These are phyloP conservation scores for Adiantum capillusveneris DNA, from an alignment of 75 land plant genomes.

Conservation along the genomic window DNA sequence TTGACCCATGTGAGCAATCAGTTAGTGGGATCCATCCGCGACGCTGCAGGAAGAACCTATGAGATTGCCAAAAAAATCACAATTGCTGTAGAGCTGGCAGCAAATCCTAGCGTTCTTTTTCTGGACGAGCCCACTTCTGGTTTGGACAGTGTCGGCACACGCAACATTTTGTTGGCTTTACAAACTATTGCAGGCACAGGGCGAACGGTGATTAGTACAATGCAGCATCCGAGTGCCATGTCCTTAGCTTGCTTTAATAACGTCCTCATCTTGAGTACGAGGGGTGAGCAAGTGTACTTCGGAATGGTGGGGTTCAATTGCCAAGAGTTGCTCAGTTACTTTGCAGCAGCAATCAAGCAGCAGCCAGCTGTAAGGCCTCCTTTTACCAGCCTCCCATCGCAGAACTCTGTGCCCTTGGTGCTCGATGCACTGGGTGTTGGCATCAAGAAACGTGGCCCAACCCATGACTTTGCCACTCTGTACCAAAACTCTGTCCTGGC, in stretches of 20 bases:
- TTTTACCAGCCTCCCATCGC: conserved; percentile 3
- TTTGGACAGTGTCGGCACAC: conserved; percentile 28
- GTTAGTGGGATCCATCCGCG: conserved; percentile 17
- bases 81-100: conserved; percentile 32
- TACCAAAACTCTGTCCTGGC: conserved; percentile 11
- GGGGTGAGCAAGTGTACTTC: conserved; percentile 26
- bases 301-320: conserved; percentile 28
- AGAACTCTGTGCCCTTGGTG: conserved; percentile 17
- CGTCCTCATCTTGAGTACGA: conserved; percentile 19
- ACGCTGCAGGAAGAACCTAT: conserved; percentile 16
- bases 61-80: conserved; percentile 29
- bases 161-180: conserved; percentile 12
- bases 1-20: conserved; percentile 15
- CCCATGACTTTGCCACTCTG: conserved; percentile 11
- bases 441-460: conserved; percentile 15
- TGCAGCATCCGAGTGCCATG: conserved; percentile 35
- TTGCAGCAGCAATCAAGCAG: conserved; percentile 13
- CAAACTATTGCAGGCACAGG: conserved; percentile 16
- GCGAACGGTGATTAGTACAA: conserved; percentile 30
- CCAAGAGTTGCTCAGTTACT: conserved; percentile 19
- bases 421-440: conserved; percentile 20
- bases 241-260: conserved; percentile 20
- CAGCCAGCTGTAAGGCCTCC: conserved; percentile 5
- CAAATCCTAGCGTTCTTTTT: too few relatives aligned
- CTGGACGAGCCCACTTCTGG: too few relatives aligned